Conservation (phyloP, 2,329 filamentous ascomycete genomes). For the Intubia oerlemansii region DNA sequence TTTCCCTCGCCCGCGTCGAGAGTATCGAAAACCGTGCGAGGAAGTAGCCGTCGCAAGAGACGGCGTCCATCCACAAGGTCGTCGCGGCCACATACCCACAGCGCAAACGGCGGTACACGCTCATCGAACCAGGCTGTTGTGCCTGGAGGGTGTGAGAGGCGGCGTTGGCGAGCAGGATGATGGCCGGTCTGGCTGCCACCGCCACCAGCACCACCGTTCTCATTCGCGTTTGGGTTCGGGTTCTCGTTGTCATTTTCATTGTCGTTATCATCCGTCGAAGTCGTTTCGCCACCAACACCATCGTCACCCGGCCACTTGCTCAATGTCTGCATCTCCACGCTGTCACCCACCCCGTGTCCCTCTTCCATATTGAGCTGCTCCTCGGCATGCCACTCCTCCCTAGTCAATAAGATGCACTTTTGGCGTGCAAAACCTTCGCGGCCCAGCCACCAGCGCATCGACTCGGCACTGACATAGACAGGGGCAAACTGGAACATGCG, state of each 20-base stretch:
- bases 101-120: conserved; percentile 58
- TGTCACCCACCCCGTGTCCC: conserved; percentile 9
- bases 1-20: conserved; percentile 9
- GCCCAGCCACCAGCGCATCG: conserved; percentile 92
- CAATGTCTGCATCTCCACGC: no score
- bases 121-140: conserved; percentile 63
- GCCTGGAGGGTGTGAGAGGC: no score
- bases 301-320: no score
- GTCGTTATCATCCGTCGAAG: conserved; percentile 5
- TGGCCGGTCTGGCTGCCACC: no score
- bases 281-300: no score
- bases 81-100: conserved; percentile 76
- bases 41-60: conserved; percentile 52
- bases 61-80: conserved; percentile 64
- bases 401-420: conserved; percentile 69
- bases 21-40: conserved; percentile 1
- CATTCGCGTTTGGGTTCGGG: no score
- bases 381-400: conserved; percentile 42
- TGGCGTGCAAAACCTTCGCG: conserved; percentile 60
- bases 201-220: no score
- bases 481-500: conserved; percentile 86
- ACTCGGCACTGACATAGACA: conserved; percentile 73
- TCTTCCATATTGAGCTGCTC: no score
- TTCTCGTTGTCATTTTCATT: conserved; percentile 5
- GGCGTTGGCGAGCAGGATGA: no score